Percentiles rank a stretch among this genome's conserved stretches.
Conservation (phyloP, 805 yeast species). For the Maudiozyma saulgeensis region DNA sequence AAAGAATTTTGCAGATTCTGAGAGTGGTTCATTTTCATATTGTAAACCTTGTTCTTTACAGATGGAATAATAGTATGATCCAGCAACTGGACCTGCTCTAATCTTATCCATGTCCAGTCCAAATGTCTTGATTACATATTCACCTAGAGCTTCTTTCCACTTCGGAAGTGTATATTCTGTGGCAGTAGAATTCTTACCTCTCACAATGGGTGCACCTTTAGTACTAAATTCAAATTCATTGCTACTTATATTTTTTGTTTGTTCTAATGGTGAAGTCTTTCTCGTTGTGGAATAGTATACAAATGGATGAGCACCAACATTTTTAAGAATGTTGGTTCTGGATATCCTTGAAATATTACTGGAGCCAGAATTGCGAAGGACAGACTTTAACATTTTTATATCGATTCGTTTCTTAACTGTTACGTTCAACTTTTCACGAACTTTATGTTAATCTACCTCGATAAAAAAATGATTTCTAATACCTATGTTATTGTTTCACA, state of each 20-base stretch:
- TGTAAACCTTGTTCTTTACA: constrained; percentile 80
- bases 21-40: constrained; percentile 61
- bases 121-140: constrained; percentile 48
- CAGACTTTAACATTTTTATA: too few relatives aligned
- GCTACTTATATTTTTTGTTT: neutral
- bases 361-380: too few relatives aligned
- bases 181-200: constrained; percentile 26
- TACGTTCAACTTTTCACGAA: too few relatives aligned
- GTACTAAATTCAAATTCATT: neutral
- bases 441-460: too few relatives aligned
- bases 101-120: constrained; percentile 83
- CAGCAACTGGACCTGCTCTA: constrained; percentile 91
- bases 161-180: constrained; percentile 34
- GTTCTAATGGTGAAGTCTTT: neutral
- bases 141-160: constrained; percentile 54
- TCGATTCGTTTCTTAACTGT: too few relatives aligned
- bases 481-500: too few relatives aligned
- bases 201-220: constrained; percentile 21
- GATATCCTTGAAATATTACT: too few relatives aligned
- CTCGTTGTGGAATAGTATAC: neutral
- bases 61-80: constrained; percentile 74
- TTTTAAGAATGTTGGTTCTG: too few relatives aligned
- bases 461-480: too few relatives aligned
- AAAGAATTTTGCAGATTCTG: constrained; percentile 71
- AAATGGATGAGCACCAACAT: neutral